Evolutionary conservation across 2,329 filamentous ascomycete genomes (phyloP).

Genomic region (Penicillium frequentans): DNA sequence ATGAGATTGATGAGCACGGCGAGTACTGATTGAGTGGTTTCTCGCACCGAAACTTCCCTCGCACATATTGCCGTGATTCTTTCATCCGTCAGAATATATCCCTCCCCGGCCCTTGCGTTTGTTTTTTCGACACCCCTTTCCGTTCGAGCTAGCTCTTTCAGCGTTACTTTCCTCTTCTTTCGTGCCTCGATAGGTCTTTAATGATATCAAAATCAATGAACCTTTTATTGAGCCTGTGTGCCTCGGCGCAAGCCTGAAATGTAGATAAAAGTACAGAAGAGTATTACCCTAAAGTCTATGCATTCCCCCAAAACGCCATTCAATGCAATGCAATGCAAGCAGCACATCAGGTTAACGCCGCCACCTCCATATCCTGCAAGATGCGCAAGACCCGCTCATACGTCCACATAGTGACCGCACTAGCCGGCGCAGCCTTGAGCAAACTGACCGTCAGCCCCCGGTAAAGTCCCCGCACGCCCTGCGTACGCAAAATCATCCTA

Average conservation of each 20-base stretch:
- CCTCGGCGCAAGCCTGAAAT: not conserved
- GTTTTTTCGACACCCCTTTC: slow-evolving; percentile 5
- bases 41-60: not conserved
- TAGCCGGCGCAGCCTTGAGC: slow-evolving; percentile 90
- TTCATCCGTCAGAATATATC: slow-evolving; percentile 11
- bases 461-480: slow-evolving; percentile 81
- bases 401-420: slow-evolving; percentile 91
- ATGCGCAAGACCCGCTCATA: slow-evolving; percentile 74
- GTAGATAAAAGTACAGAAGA: not conserved
- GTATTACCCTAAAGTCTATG: not conserved
- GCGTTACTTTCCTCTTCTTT: slow-evolving; percentile 6
- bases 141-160: slow-evolving; percentile 10
- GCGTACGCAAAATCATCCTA: slow-evolving; percentile 64
- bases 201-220: slow-evolving; percentile 8
- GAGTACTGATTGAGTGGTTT: slow-evolving; percentile 32
- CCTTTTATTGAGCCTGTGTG: not conserved
- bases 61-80: slow-evolving; percentile 5
- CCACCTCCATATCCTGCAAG: slow-evolving; percentile 47
- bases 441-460: slow-evolving; percentile 84
- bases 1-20: slow-evolving; percentile 57
- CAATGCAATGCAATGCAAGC: not conserved
- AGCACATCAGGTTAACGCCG: slow-evolving; percentile 3
- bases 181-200: slow-evolving; percentile 5
- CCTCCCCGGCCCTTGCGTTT: not conserved
- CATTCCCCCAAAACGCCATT: slow-evolving; percentile 1